Conservation (phyloP, 2,329 filamentous ascomycete species). For the Botryosphaeria agaves region DNA sequence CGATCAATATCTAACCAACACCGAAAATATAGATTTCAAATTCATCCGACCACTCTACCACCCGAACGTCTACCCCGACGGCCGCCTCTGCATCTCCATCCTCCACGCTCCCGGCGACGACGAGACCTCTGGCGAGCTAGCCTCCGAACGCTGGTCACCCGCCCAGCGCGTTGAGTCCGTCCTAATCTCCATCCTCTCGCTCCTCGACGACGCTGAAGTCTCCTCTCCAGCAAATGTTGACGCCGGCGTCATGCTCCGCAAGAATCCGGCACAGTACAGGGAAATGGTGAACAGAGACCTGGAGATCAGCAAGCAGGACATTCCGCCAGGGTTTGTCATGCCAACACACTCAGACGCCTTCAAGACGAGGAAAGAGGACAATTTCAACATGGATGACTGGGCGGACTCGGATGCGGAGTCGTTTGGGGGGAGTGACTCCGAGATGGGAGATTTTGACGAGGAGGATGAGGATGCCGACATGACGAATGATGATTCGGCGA, state of each 20-base stretch:
- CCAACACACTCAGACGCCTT: slow-evolving; percentile 52
- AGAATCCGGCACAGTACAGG: slow-evolving; percentile 53
- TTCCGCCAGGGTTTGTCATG: slow-evolving; percentile 66
- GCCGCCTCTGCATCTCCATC: slow-evolving; percentile 89
- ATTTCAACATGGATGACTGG: slow-evolving; percentile 28
- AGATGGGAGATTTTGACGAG: slow-evolving; percentile 33
- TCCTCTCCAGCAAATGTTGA: slow-evolving; percentile 91
- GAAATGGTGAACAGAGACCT: slow-evolving; percentile 51
- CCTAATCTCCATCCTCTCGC: slow-evolving; percentile 74
- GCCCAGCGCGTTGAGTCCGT: slow-evolving; percentile 91
- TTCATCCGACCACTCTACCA: slow-evolving; percentile 72
- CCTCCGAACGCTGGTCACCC: slow-evolving; percentile 86
- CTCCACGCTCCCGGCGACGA: slow-evolving; percentile 86
- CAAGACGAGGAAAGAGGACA: slow-evolving; percentile 44
- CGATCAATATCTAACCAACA: background rate
- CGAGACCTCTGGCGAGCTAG: slow-evolving; percentile 75
- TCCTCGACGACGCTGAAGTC: slow-evolving; percentile 88
- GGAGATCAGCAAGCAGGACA: slow-evolving; percentile 57
- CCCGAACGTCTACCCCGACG: slow-evolving; percentile 85
- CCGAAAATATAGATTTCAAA: slow-evolving; percentile 44
- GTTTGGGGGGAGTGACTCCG: slow-evolving; percentile 50
- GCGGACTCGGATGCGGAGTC: slow-evolving; percentile 39
- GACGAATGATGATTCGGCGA: slow-evolving; percentile 34
- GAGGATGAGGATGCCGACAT: slow-evolving; percentile 46
- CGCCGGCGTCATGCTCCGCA: slow-evolving; percentile 71